Evolutionary conservation across 495 filamentous ascomycete species (phyloP).

Genomic region (Aspergillus incahuasiensis): DNA sequence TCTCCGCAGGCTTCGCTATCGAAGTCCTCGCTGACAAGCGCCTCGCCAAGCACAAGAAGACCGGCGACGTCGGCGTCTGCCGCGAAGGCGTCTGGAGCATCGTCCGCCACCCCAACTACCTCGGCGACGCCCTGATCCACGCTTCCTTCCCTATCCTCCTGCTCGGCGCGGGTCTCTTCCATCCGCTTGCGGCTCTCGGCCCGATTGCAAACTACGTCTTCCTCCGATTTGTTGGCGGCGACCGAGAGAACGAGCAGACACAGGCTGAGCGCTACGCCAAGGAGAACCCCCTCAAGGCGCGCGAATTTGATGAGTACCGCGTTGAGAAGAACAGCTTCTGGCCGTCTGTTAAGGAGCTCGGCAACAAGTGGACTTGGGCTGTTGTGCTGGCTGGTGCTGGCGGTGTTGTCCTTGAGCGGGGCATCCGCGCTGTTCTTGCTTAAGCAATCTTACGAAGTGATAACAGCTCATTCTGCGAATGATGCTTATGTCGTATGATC

Average conservation of each 20-base stretch:
- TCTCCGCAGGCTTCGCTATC: slow-evolving; percentile 48
- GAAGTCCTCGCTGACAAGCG: slow-evolving; percentile 53
- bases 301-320: slow-evolving; percentile 45
- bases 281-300: slow-evolving; percentile 43
- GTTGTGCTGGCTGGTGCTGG: slow-evolving; percentile 43
- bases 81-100: slow-evolving; percentile 55
- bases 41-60: slow-evolving; percentile 35
- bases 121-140: slow-evolving; percentile 54
- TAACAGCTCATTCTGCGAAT: no score
- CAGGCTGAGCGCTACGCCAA: slow-evolving; percentile 47
- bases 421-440: slow-evolving; percentile 7
- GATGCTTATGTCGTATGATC: background rate
- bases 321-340: slow-evolving; percentile 54
- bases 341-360: slow-evolving; percentile 42
- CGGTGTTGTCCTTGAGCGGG: slow-evolving; percentile 26
- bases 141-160: slow-evolving; percentile 29
- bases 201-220: slow-evolving; percentile 54
- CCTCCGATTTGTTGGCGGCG: slow-evolving; percentile 51
- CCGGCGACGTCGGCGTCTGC: slow-evolving; percentile 28
- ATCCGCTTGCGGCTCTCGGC: slow-evolving; percentile 50
- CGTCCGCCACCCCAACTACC: slow-evolving; percentile 58
- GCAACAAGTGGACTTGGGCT: slow-evolving; percentile 52
- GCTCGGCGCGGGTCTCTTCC: slow-evolving; percentile 46
- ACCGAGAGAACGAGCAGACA: slow-evolving; percentile 47
- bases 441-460: background rate